A percentile compares a stretch with the other conserved stretches of the same genome.
These are phyloP conservation scores for Phytopythium boreale DNA, from an alignment of 352 stramenopile genomes.

Conservation along the genomic window DNA sequence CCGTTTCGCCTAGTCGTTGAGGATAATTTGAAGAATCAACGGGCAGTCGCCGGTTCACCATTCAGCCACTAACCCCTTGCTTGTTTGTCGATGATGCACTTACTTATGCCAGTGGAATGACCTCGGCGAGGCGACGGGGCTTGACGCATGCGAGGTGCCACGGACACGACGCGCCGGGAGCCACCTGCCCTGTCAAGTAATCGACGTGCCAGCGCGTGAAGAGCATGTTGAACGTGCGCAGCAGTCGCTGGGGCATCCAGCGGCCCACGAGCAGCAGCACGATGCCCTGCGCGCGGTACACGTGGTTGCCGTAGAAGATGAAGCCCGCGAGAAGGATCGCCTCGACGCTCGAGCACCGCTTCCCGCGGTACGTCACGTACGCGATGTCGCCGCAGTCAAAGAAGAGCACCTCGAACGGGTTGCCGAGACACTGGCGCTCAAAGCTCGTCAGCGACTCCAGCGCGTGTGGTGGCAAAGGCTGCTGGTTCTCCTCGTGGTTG, in stretches of 20 bases:
- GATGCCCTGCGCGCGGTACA: constrained; percentile 15
- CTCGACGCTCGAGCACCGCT: constrained; percentile 12
- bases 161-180: constrained; percentile 14
- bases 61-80: neutral
- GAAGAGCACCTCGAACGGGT: constrained; percentile 14
- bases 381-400: constrained; percentile 20
- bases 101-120: neutral
- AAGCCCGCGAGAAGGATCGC: constrained; percentile 13
- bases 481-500: neutral
- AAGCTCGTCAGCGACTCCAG: constrained; percentile 10
- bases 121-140: neutral
- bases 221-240: constrained; percentile 25
- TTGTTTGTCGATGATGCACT: neutral
- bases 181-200: neutral
- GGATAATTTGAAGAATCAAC: neutral
- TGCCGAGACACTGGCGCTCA: constrained; percentile 18
- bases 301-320: constrained; percentile 17
- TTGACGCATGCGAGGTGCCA: constrained; percentile 20
- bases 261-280: constrained; percentile 15
- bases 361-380: constrained; percentile 9
- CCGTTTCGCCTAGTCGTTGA: neutral
- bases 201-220: constrained; percentile 21
- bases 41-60: neutral
- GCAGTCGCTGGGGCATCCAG: constrained; percentile 12
- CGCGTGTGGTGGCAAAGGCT: neutral